phyloP scores from a whole-genome alignment of 2,329 filamentous ascomycete species.

The Stachybotrys chartarum region DNA sequence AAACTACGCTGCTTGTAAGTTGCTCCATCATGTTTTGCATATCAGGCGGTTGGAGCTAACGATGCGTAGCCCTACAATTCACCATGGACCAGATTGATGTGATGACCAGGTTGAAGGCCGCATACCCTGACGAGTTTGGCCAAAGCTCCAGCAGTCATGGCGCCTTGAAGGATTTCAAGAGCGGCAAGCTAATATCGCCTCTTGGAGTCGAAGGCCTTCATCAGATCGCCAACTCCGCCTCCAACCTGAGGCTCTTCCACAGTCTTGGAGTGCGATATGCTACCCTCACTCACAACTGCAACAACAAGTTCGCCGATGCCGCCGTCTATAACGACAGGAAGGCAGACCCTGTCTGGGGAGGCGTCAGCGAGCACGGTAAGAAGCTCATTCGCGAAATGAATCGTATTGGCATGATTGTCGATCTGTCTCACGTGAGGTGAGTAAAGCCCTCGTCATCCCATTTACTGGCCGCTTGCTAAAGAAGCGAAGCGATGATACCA shows the following conservation, averaged over 20 bases:
- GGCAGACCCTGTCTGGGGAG: conserved; percentile 57
- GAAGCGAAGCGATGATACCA: conserved; percentile 61
- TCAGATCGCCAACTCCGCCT: conserved; percentile 80
- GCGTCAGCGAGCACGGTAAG: conserved; percentile 65
- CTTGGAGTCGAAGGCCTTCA: conserved; percentile 83
- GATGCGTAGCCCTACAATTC: conserved; percentile 47
- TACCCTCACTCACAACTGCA: conserved; percentile 89
- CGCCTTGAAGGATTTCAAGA: conserved; percentile 53
- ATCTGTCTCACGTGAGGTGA: conserved; percentile 63
- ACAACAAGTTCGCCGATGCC: conserved; percentile 83
- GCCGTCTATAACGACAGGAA: conserved; percentile 53
- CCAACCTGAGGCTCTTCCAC: conserved; percentile 70
- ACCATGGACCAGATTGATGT: conserved; percentile 73
- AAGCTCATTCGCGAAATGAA: conserved; percentile 83
- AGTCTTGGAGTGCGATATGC: conserved; percentile 77
- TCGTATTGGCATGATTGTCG: conserved; percentile 87
- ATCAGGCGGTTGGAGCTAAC: neutral
- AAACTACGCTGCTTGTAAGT: conserved; percentile 60
- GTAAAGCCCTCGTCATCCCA: neutral
- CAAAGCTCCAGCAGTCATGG: conserved; percentile 50
- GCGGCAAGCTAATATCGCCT: conserved; percentile 65
- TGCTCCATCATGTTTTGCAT: neutral
- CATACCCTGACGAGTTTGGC: conserved; percentile 66
- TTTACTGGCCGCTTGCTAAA: neutral
- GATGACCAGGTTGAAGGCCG: conserved; percentile 53